Evolutionary conservation across 108 stramenopile species (phyloP), one percentile per base, ranked within the genome.

Genomic region (Aurantiochytrium sp.): DNA sequence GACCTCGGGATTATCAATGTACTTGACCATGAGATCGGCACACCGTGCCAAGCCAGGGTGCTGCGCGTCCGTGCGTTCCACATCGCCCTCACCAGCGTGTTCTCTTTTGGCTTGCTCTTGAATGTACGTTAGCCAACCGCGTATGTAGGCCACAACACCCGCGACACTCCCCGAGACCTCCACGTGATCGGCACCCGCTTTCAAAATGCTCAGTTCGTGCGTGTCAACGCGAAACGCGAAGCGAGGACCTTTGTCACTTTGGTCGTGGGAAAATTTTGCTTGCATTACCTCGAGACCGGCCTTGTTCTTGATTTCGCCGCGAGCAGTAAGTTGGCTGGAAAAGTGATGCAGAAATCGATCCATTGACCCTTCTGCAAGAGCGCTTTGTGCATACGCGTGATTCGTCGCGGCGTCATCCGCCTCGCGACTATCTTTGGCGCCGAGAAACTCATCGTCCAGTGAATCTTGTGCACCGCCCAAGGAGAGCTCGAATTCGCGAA

Each of bases 1-100:
- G 89, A 92, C 69, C 71, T 51, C 45, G 90, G 93, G 43, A 72
- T 6, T 42, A 6, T 44, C 72, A 8, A 72, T 5, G 72, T 72
- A 44, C n/a, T 72, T 42, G 47, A 44, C 72, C n/a, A 72, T 5
- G 0, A 44, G 14, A n/a, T 72, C 29, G 19, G 43, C 43, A n/a
- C 10, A 5, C 5, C n/a, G 44, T 14, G 42, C 43, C 44, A 42
- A 10, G 5, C 72, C 72, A 18, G 43, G 44, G 43, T n/a, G 8
- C 21, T 19, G 42, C 35, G 35, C 35, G 35, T 35, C 35, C 35
- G 35, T 2, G 35, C 35, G 35, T 35, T 35, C 35, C 35, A 35
- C 35, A 35, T 35, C 35, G 35, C 29, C 10, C 64, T 35, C 29
- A n/a, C 1, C 29, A 10, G 47, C 35, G 8, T 35, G 29, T 28